phyloP scores from a whole-genome alignment of 1,284 basidiomycete species.

The Apiotrichum sp. region DNA sequence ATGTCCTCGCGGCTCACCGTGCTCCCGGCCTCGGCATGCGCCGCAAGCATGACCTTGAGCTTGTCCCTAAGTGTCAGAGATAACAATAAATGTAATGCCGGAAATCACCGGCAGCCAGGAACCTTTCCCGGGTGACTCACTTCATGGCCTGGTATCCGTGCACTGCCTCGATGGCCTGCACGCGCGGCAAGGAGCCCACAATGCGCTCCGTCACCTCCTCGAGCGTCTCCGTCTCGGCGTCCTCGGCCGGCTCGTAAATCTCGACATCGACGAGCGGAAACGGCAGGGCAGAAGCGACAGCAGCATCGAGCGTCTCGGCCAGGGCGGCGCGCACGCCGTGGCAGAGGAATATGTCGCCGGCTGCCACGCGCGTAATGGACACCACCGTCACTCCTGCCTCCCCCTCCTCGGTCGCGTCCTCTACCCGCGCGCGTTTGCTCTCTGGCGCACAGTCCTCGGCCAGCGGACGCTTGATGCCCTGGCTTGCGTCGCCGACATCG shows the following conservation, averaged over 20 bases:
- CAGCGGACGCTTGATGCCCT: constrained; percentile 4
- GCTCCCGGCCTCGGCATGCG: constrained; percentile 24
- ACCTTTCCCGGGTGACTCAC: constrained; percentile 20
- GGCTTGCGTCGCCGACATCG: background rate
- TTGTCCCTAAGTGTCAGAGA: constrained; percentile 21
- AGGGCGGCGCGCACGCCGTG: constrained; percentile 32
- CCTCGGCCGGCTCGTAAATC: constrained; percentile 42
- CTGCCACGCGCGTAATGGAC: constrained; percentile 14
- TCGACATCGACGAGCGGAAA: constrained; percentile 43
- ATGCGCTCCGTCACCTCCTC: constrained; percentile 40
- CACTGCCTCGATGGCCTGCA: constrained; percentile 45
- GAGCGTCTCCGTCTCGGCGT: constrained; percentile 36
- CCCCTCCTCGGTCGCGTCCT: constrained; percentile 3
- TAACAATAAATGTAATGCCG: no score
- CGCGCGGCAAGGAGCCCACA: constrained; percentile 33
- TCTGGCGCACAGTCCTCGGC: constrained; percentile 4
- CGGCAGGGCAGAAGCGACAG: constrained; percentile 24
- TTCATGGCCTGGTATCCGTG: constrained; percentile 43
- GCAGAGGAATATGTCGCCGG: constrained; percentile 42
- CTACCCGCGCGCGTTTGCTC: constrained; percentile 8
- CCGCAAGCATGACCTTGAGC: constrained; percentile 32
- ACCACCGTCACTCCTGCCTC: background rate
- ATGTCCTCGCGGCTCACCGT: constrained; percentile 38
- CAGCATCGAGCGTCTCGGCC: constrained; percentile 15
- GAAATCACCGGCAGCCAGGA: no score